Evolutionary conservation across 176 grass and related monocot species (phyloP), one percentile per base, ranked within the genome.

Genomic region (Urochloa ruziziensis): DNA sequence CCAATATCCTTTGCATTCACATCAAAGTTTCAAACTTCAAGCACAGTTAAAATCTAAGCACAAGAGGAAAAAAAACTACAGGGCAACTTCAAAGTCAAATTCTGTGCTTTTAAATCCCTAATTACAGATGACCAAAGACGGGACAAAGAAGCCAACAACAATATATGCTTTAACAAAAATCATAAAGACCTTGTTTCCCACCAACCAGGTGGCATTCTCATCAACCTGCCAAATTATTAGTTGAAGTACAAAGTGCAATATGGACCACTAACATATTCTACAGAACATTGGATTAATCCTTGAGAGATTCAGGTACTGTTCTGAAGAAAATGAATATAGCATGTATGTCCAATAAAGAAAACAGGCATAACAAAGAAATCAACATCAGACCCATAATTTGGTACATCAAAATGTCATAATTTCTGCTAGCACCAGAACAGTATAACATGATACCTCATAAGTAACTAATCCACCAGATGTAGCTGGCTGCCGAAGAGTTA

Each of bases 401-500:
- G 17, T 78, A 35, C 2, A 69, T 28, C 21, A 53, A 16, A 62
- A 82, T 17, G 10, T 35, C 18, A 33, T 32, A 77, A 24, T 25
- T 39, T 53, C 43, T 0, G 47, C 21, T 39, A 5, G 39, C n/a
- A 32, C 16, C 29, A 19, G 16, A 81, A 64, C 35, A 48, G 17
- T 53, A 19, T 1, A 42, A 56, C 6, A 42, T 15, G 10, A 33
- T 88, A 99, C 97, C 97, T 99, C 97, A 37, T 94, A 96, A 69
- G 97, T 99, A 44, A 99, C 93, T 75, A 94, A 86, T 82, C 97
- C 97, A 75, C 97, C 97, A 73, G 97, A 99, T 75, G 94, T 94
- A 84, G 97, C 97, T 75, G 97, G 86, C 81, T 99, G 97, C 67
- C 93, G 83, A 75, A 99, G 93, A 36, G 97, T 96, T 52, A 99